Percentiles rank a stretch among this genome's conserved stretches.
phyloP scores from a whole-genome alignment of 768 basidiomycete species.

The Lanmaoa pseudosensibilis region DNA sequence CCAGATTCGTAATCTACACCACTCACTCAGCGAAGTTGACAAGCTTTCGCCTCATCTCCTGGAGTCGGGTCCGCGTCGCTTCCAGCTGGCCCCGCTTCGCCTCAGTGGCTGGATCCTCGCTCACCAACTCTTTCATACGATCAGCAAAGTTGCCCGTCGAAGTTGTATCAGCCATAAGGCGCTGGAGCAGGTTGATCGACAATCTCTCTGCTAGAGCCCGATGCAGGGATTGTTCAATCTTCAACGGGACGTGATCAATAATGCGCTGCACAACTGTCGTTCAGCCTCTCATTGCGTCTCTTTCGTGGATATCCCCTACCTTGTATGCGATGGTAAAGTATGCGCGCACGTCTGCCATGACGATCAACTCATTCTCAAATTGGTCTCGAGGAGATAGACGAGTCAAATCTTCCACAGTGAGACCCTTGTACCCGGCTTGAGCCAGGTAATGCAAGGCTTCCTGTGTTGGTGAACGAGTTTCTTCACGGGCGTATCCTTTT shows the following conservation, averaged over 20 bases:
- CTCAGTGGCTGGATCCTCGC: slow-evolving; percentile 44
- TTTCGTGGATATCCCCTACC: slow-evolving; percentile 31
- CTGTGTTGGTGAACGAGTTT: not conserved
- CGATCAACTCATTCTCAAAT: slow-evolving; percentile 44
- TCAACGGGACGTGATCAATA: slow-evolving; percentile 53
- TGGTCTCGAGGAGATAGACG: slow-evolving; percentile 26
- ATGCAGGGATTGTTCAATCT: slow-evolving; percentile 48
- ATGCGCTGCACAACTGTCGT: slow-evolving; percentile 41
- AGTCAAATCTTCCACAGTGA: slow-evolving; percentile 26
- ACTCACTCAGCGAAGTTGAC: slow-evolving; percentile 24
- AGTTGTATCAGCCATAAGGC: slow-evolving; percentile 27
- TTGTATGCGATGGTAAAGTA: slow-evolving; percentile 58
- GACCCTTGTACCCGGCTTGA: slow-evolving; percentile 27
- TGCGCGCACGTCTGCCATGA: slow-evolving; percentile 56
- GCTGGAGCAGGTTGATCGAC: slow-evolving; percentile 36
- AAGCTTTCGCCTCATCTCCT: slow-evolving; percentile 41
- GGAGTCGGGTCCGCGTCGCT: slow-evolving; percentile 36
- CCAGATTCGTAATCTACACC: not conserved
- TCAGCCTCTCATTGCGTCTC: not conserved
- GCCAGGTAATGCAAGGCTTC: slow-evolving; percentile 31
- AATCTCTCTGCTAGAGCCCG: slow-evolving; percentile 38
- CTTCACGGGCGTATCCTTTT: too few species aligned
- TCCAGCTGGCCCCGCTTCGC: slow-evolving; percentile 36
- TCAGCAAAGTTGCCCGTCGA: slow-evolving; percentile 20
- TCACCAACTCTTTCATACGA: slow-evolving; percentile 42